A percentile compares a stretch with the other conserved stretches of the same genome.
Evolutionary conservation across 2,329 filamentous ascomycete species (phyloP).

Genomic region (Tolypocladium ovalisporum): DNA sequence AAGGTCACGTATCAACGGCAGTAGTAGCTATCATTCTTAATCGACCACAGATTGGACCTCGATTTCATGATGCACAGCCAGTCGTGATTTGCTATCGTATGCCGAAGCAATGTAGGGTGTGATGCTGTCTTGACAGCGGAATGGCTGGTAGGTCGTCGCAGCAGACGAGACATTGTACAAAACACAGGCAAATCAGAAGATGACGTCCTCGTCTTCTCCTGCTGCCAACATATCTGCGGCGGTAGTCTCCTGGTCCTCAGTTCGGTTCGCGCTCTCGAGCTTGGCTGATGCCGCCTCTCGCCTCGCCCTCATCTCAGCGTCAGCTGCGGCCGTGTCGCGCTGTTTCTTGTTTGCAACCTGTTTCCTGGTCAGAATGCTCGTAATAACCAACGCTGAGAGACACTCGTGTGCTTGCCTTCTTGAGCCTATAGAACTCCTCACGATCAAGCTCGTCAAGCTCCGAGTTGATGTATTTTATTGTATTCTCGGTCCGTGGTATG

Average conservation of each 20-base stretch:
- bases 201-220: constrained; percentile 73
- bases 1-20: constrained; percentile 96
- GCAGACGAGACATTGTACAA: background rate
- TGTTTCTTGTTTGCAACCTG: constrained; percentile 73
- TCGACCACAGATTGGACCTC: background rate
- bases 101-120: background rate
- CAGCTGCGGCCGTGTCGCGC: constrained; percentile 58
- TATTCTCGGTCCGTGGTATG: constrained; percentile 95
- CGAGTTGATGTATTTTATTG: constrained; percentile 99
- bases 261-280: constrained; percentile 17
- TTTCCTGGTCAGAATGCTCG: background rate
- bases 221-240: constrained; percentile 60
- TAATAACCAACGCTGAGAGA: background rate
- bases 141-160: background rate
- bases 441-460: constrained; percentile 94
- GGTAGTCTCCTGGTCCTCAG: constrained; percentile 25
- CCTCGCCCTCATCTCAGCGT: constrained; percentile 67
- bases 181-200: constrained; percentile 46
- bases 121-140: background rate
- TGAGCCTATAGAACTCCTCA: constrained; percentile 95
- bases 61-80: background rate
- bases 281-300: constrained; percentile 38
- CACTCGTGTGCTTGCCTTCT: constrained; percentile 47
- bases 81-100: background rate
- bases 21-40: constrained; percentile 27